Evolutionary conservation across 306 rosid species (phyloP).

Genomic region (Argentina anserina): DNA sequence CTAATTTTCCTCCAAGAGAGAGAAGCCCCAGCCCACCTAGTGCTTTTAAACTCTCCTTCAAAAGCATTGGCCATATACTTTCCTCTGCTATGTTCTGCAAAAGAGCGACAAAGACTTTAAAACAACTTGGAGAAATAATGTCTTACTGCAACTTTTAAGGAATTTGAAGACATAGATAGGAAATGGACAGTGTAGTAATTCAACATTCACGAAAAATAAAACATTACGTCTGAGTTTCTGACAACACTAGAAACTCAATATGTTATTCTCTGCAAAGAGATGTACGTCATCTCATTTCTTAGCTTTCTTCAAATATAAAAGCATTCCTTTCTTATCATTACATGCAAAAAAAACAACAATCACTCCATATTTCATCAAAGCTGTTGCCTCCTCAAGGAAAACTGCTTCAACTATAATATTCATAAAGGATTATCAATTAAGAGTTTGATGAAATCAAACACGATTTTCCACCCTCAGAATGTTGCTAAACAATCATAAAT

Average conservation of each 20-base stretch:
- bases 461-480: neutral
- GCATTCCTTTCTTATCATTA: neutral
- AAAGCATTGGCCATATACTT: slow-evolving; percentile 95
- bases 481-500: neutral
- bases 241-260: neutral
- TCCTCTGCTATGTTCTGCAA: slow-evolving; percentile 63
- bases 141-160: neutral
- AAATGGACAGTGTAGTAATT: neutral
- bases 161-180: neutral
- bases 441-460: neutral
- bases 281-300: neutral
- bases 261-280: neutral
- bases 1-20: slow-evolving; percentile 87
- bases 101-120: neutral
- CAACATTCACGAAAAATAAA: neutral
- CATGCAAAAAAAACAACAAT: neutral
- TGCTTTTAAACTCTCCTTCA: slow-evolving; percentile 93
- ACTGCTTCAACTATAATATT: neutral
- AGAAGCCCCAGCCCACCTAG: slow-evolving; percentile 91
- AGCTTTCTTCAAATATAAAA: neutral
- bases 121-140: neutral
- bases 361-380: neutral
- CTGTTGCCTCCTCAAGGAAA: neutral
- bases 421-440: neutral
- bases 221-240: neutral